phyloP scores from a whole-genome alignment of 768 basidiomycete genomes.

The Mycena filopes region DNA sequence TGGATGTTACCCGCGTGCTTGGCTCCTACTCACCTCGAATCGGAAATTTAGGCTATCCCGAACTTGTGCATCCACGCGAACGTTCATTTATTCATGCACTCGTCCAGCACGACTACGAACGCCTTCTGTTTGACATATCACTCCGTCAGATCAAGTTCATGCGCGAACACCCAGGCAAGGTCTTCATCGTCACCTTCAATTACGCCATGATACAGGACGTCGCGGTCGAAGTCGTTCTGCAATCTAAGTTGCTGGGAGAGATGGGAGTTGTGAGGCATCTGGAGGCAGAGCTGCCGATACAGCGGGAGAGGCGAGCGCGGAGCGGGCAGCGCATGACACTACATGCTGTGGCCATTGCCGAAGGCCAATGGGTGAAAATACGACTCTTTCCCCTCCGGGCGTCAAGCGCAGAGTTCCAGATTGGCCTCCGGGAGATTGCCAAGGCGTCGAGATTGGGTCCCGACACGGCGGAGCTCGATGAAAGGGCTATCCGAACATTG shows the following conservation, averaged over 20 bases:
- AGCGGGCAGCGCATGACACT: neutral
- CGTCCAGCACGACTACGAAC: neutral
- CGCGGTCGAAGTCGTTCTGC: neutral
- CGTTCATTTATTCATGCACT: constrained; percentile 4
- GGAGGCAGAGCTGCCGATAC: neutral
- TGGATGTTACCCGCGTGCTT: neutral
- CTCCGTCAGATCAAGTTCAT: neutral
- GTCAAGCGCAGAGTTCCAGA: neutral
- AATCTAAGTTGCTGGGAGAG: neutral
- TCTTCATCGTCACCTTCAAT: neutral
- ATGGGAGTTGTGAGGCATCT: neutral
- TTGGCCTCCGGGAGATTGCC: neutral
- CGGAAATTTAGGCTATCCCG: neutral
- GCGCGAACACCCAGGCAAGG: neutral
- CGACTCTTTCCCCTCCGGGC: neutral
- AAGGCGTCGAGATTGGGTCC: neutral
- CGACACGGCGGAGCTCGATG: neutral
- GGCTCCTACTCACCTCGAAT: neutral
- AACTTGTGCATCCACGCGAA: neutral
- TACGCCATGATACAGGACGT: constrained; percentile 3
- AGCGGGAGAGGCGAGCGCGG: neutral
- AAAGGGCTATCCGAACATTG: constrained; percentile 20
- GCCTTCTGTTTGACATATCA: neutral
- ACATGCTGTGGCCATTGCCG: neutral
- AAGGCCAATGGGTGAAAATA: neutral